Percentiles rank a stretch among this genome's conserved stretches.
Evolutionary conservation across 768 basidiomycete species (phyloP).

Genomic region (Serendipita sp.): DNA sequence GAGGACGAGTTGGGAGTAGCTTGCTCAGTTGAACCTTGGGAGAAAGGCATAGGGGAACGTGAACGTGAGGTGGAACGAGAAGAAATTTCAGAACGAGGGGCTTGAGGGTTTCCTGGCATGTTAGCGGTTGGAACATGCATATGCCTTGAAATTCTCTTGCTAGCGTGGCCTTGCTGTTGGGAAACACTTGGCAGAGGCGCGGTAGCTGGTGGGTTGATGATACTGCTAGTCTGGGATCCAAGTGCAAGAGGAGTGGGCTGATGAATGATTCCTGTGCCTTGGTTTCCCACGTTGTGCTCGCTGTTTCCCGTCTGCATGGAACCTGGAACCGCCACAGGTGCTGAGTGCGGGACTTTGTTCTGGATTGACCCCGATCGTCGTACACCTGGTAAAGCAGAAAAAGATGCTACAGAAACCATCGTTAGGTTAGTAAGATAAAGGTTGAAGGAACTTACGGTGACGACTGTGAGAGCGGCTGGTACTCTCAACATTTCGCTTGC

Average conservation of each 20-base stretch:
- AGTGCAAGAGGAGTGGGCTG: neutral
- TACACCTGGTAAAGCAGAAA: constrained; percentile 28
- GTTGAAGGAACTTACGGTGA: constrained; percentile 48
- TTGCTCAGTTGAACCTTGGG: constrained; percentile 28
- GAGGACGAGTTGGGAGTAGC: constrained; percentile 9
- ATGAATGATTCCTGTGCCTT: neutral
- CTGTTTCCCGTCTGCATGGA: neutral
- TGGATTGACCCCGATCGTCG: constrained; percentile 18
- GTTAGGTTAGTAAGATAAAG: neutral
- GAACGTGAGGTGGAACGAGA: constrained; percentile 93
- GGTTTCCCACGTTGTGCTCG: constrained; percentile 35
- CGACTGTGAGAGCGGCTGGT: constrained; percentile 37
- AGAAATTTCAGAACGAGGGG: constrained; percentile 56
- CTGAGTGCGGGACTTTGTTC: constrained; percentile 43
- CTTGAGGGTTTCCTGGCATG: constrained; percentile 9
- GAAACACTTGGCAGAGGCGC: constrained; percentile 25
- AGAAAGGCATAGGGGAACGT: constrained; percentile 77
- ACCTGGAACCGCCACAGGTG: constrained; percentile 15
- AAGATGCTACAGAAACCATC: constrained; percentile 40
- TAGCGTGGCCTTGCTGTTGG: constrained; percentile 17
- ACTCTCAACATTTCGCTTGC: neutral
- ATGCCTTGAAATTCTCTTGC: constrained; percentile 62
- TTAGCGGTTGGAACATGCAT: constrained; percentile 10
- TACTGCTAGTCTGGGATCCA: neutral
- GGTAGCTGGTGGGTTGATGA: constrained; percentile 14